Base-by-base conservation (phyloP, 1,139 yeast genomes). In the Yamadazyma oceani region DNA sequence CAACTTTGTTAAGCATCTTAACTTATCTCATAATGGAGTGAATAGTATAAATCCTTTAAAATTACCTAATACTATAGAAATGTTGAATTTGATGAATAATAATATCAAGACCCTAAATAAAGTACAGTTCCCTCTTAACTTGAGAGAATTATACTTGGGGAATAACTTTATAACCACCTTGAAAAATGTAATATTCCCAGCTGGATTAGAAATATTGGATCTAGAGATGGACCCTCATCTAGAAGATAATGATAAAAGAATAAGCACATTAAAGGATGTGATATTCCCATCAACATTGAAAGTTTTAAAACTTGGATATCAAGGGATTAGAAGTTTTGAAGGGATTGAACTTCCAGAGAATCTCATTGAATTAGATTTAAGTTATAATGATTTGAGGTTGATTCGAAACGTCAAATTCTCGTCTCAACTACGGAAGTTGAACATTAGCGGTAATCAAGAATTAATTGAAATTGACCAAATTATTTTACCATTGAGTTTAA, bases 21-120 rank as follows among this genome's bases (percentile, higher is more conserved):
- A 69, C 32, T 49, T 71, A 41, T 63, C 67, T n/a, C 60, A 57
- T 32, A 63, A 69, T 48, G 75, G 75, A 3, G 74, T 71, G 27
- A 70, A 69, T 46, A 69, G 75, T 48, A 67, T 71, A 23, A 70
- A 70, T 43, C 76, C 77, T 1, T 59, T 71, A 39, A 69, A 68
- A 42, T 53, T 71, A 21, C 76, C 76, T 2, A 62, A 66, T 45
- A 55, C 68, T 5, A 60, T 69, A 32, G 69, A 67, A 48, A 55
- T 53, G 10, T 51, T 71, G 13, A 65, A 64, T 44, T 57, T 71
- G 48, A 60, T 62, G 34, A 55, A 64, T 43, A 71, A 71, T 48
- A 70, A 70, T 42, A 69, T 71, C 48, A 71, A 71, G 45, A 70
- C 76, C 0, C 55, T 71, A 27, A 71, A 69, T 46, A 71, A 71